Percentiles rank a stretch among this genome's conserved stretches.
phyloP scores from a whole-genome alignment of 495 filamentous ascomycete species.

The Collariella sp. region DNA sequence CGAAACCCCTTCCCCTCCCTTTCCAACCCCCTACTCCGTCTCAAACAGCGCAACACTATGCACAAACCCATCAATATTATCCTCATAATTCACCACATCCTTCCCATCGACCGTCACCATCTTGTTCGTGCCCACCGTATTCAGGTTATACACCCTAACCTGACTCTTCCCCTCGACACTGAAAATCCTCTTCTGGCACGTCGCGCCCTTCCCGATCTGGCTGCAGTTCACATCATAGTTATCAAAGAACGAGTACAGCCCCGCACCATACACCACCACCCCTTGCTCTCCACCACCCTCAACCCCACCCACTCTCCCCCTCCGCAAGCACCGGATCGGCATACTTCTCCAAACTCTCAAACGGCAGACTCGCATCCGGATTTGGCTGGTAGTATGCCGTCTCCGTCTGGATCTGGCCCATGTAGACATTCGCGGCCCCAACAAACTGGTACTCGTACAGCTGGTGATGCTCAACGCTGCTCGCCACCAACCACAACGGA shows the following conservation, averaged over 20 bases:
- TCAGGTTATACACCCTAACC: slow-evolving; percentile 43
- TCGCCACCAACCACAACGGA: slow-evolving; percentile 49
- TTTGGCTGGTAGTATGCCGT: slow-evolving; percentile 62
- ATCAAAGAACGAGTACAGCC: slow-evolving; percentile 52
- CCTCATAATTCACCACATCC: slow-evolving; percentile 40
- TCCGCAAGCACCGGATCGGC: slow-evolving; percentile 61
- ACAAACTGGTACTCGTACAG: slow-evolving; percentile 74
- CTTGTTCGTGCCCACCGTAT: slow-evolving; percentile 39
- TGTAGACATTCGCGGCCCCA: slow-evolving; percentile 54
- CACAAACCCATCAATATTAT: slow-evolving; percentile 40
- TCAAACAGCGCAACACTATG: slow-evolving; percentile 14
- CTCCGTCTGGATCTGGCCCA: slow-evolving; percentile 73
- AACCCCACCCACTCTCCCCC: slow-evolving; percentile 46
- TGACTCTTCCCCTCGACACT: slow-evolving; percentile 39
- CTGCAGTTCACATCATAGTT: slow-evolving; percentile 40
- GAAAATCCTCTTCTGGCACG: slow-evolving; percentile 57
- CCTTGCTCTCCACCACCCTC: slow-evolving; percentile 42
- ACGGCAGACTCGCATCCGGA: slow-evolving; percentile 60
- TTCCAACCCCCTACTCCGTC: neutral
- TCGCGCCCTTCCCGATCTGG: slow-evolving; percentile 33
- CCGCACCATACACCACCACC: slow-evolving; percentile 59
- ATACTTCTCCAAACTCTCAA: slow-evolving; percentile 48
- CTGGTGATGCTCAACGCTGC: slow-evolving; percentile 57
- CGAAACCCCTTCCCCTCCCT: neutral
- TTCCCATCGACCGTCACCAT: slow-evolving; percentile 42